Evolutionary conservation across 2,329 filamentous ascomycete species (phyloP), one percentile per base, ranked within the genome.

Genomic region (Xylariaceae sp.): DNA sequence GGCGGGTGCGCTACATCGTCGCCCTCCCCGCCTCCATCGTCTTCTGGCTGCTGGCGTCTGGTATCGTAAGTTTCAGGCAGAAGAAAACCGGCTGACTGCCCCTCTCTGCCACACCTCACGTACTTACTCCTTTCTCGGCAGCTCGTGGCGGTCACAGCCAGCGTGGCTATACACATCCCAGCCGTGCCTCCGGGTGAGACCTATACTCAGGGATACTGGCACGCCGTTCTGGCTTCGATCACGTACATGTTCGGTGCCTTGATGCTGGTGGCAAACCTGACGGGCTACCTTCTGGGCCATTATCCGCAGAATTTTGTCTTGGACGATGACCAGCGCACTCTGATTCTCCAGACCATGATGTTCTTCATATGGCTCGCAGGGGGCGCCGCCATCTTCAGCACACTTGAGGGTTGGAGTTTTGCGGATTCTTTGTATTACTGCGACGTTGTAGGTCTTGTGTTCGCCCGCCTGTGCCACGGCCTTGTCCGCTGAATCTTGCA

Each of bases 341-440:
- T 38, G 10, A 38, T 38, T 26, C 31, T 38, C 7, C 36, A 38
- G 23, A 38, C 36, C 14, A 34, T 38, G 31, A 31, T 35, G 31
- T 38, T 38, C 27, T 38, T 38, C 27, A 24, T 31, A 10, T 38
- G 36, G 36, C 31, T 38, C 7, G 36, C 31, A 3, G 36, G 36
- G 5, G 31, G 36, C 3, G 36, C 31, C 9, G 36, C 19, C 7
- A 22, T 38, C 10, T 38, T 38, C 28, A 31, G 18, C n/a, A 8
- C 13, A 9, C 28, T 38, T 6, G 36, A 38, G 12, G 36, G 36
- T 5, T 35, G 36, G 36, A 25, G 23, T 10, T 38, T 34, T 18
- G 27, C 27, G 5, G 21, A 38, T 23, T 31, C 36, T 5, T 14
- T 35, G 31, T 38, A 38, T 28, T 38, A 34, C 17, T 38, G 36